Evolutionary conservation across 495 filamentous ascomycete genomes (phyloP).

Genomic region (Lepraria neglecta): DNA sequence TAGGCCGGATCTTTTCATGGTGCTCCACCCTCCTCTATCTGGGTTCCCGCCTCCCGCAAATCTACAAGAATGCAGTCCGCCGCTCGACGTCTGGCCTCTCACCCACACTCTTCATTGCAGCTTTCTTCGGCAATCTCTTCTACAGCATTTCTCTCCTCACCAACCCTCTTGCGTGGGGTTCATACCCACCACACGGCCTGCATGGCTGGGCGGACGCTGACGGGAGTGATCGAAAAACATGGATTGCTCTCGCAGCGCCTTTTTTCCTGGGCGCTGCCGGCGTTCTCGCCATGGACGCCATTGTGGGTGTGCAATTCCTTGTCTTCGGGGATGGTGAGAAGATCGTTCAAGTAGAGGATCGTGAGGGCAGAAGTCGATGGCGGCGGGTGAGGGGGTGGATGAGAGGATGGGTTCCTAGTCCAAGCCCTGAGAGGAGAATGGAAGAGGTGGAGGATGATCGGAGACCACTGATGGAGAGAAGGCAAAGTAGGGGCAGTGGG

Average conservation of each 20-base stretch:
- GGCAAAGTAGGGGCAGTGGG: neutral
- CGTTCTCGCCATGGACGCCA: constrained; percentile 59
- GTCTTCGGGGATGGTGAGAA: constrained; percentile 47
- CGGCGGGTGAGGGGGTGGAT: constrained; percentile 57
- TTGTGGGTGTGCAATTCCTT: constrained; percentile 60
- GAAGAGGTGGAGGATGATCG: constrained; percentile 14
- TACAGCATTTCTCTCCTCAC: constrained; percentile 60
- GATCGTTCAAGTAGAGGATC: constrained; percentile 33
- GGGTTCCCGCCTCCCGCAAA: constrained; percentile 62
- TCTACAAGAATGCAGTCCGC: constrained; percentile 61
- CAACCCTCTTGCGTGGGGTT: constrained; percentile 62
- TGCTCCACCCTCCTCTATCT: constrained; percentile 61
- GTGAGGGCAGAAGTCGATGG: constrained; percentile 46
- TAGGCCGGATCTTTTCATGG: constrained; percentile 59
- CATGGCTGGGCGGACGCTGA: constrained; percentile 58
- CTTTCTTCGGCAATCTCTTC: constrained; percentile 68
- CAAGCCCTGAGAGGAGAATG: constrained; percentile 3
- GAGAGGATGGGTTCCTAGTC: constrained; percentile 58
- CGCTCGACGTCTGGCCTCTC: constrained; percentile 66
- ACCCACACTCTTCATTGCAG: constrained; percentile 60
- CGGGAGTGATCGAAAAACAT: constrained; percentile 52
- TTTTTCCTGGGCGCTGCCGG: constrained; percentile 70
- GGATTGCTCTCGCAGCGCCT: constrained; percentile 54
- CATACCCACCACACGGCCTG: constrained; percentile 57
- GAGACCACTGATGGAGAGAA: constrained; percentile 14